Conservation (phyloP, 2,329 filamentous ascomycete species). For the Ascomycota sp. region DNA sequence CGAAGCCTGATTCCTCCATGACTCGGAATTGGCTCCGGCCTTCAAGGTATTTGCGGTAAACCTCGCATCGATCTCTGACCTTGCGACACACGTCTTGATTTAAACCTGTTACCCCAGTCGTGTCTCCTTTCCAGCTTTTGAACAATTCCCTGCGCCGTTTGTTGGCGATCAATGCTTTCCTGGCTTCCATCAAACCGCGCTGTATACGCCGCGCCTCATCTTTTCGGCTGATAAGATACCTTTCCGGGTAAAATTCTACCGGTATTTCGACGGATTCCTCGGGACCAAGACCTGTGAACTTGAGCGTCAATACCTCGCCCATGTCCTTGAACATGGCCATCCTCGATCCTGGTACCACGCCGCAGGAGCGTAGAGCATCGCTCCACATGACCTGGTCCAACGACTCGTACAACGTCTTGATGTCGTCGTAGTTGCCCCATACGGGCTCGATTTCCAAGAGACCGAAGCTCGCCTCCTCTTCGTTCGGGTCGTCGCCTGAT, state of each 20-base stretch:
- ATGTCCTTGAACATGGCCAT: constrained; percentile 23
- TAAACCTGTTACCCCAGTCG: constrained; percentile 9
- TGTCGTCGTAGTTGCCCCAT: constrained; percentile 14
- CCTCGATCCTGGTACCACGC: constrained; percentile 14
- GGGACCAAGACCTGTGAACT: constrained; percentile 20
- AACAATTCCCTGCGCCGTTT: constrained; percentile 7
- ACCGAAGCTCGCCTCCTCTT: constrained; percentile 17
- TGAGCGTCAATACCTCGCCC: constrained; percentile 29
- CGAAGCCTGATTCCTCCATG: constrained; percentile 17
- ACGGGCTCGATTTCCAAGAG: constrained; percentile 20
- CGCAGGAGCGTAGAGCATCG: constrained; percentile 17
- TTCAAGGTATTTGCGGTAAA: constrained; percentile 15
- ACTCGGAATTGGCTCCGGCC: constrained; percentile 13
- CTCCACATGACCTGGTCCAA: constrained; percentile 28
- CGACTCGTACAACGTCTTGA: constrained; percentile 25
- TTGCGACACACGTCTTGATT: constrained; percentile 12
- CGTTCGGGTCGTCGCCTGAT: constrained; percentile 10
- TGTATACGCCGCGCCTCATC: constrained; percentile 26
- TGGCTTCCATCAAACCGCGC: constrained; percentile 13
- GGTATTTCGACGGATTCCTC: constrained; percentile 28
- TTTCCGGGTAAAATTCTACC: constrained; percentile 29
- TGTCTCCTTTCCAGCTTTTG: constrained; percentile 9
- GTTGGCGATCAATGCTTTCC: constrained; percentile 8
- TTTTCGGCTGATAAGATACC: constrained; percentile 25
- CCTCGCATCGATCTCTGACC: constrained; percentile 11